phyloP scores from a whole-genome alignment of 2,329 filamentous ascomycete species.

The Aspergillus transmontanensis region DNA sequence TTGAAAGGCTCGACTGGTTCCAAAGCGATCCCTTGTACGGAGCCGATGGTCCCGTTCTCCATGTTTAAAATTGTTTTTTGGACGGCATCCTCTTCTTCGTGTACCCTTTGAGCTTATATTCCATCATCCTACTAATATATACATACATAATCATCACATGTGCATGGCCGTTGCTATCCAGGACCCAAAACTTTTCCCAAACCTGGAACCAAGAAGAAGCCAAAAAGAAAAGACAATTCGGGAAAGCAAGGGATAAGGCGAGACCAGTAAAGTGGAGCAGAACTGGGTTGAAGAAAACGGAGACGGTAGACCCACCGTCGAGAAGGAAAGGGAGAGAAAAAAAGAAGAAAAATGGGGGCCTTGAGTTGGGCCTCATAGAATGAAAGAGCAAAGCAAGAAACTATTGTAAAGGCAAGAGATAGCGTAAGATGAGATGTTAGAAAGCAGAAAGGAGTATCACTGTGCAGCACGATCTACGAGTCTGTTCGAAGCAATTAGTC shows the following conservation, averaged over 20 bases:
- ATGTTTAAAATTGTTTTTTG: conserved; percentile 29
- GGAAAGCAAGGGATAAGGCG: background rate
- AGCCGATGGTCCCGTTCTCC: conserved; percentile 54
- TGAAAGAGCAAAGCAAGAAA: background rate
- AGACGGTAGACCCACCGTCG: background rate
- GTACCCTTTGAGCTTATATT: background rate
- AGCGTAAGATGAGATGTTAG: background rate
- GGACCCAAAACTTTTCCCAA: conserved; percentile 1
- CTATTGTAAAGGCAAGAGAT: background rate
- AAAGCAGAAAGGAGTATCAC: background rate
- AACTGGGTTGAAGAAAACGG: background rate
- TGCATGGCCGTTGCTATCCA: conserved; percentile 16
- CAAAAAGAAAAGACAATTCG: background rate
- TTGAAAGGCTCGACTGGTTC: conserved; percentile 59
- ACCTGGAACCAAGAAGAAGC: background rate
- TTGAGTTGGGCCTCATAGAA: background rate
- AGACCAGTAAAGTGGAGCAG: background rate
- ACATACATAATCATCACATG: conserved; percentile 19
- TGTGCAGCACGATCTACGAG: conserved; percentile 41
- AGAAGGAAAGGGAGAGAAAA: background rate
- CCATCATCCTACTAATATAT: conserved; percentile 1
- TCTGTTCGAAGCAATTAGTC: conserved; percentile 34
- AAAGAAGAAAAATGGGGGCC: background rate
- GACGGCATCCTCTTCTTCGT: background rate
- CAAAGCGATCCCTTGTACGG: conserved; percentile 63